Base-by-base conservation (phyloP, 108 stramenopile species). In the Schizochytrium sp. region DNA sequence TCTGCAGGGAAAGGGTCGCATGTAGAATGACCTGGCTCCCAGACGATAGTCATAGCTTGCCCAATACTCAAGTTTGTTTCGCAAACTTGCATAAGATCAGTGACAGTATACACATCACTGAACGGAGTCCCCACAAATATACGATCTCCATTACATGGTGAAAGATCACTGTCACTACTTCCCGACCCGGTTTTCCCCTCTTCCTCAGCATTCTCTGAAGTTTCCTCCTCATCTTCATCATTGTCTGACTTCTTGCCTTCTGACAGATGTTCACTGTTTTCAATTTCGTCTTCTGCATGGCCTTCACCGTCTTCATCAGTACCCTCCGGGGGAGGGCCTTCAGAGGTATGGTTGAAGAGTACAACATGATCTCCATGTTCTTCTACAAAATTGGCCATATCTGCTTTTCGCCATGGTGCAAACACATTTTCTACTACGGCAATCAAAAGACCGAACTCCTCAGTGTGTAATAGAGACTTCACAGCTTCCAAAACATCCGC, bases 121-220 rank as follows among this genome's bases (percentile, higher is more conserved):
- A 83, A 83, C 5, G 76, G 76, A 13, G 50, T 55, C 5, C 76
- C 76, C 10, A 83, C 47, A 50, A 55, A 83, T n/a, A 83, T 55
- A n/a, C 50, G 47, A 5, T 83, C 76, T 7, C 76, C 76, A 83
- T 83, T 83, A 40, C 76, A 83, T 40, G 76, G 76, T 7, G 76
- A 40, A 47, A 83, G 76, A 5, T 53, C 53, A n/a, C 76, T 55
- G 10, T 83, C 76, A 8, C 10, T 5, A 53, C 50, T 55, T 7
- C 50, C 76, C 45, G 76, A 83, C 0, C 50, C 49, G 49, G 76
- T 49, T 53, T 55, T 83, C 10, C 47, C 50, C 15, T 83, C 50
- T 55, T 83, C 3, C 64, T 69, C 15, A 44, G 7, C 76, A 83
- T 55, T 40, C n/a, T 83, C 76, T 83, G 28, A n/a, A 17, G 19